Evolutionary conservation across 345 rosid genomes (phyloP), one percentile per base, ranked within the genome.

Genomic region (Pistacia vera): DNA sequence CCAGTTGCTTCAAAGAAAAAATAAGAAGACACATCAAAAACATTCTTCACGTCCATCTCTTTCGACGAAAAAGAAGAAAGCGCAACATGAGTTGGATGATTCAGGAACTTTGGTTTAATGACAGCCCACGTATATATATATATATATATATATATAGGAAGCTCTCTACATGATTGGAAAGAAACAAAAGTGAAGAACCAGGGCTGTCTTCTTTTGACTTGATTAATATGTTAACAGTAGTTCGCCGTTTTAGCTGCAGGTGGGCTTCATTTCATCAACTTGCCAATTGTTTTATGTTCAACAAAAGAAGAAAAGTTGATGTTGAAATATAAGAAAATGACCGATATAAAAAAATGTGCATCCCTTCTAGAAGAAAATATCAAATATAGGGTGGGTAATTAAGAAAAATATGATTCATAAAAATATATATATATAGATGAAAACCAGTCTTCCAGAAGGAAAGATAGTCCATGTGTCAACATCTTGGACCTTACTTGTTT

Each of bases 1-100:
- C 93, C 98, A 1, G 89, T 82, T 63, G 87, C 92, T 79, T 93
- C 98, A 12, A 86, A 77, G 60, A 85, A 80, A 55, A 88, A 85
- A 78, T 81, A 79, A 71, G 84, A 81, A 66, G 91, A 82, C 51
- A 77, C 85, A 76, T 86, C 90, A 54, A 78, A 77, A 8, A 67
- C 76, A 2, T 76, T 70, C 46, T 63, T 73, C 70, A 79, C 65
- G 18, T 75, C 77, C 79, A 80, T 77, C 60, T n/a, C 0, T 16
- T 35, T 63, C 9, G 11, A 6, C 16, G 28, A 17, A 22, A 57
- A 2, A 58, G 44, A 63, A 48, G 20, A 66, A 38, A 70, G 5
- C 13, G 4, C 41, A 54, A 54, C 57, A 54, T 54, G 18, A 54
- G 18, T 16, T 4, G 18, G 57, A 41, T 41, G 46, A 41, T 41